Conservation (phyloP, 2,329 filamentous ascomycete genomes). For the Aspergillus sp. region DNA sequence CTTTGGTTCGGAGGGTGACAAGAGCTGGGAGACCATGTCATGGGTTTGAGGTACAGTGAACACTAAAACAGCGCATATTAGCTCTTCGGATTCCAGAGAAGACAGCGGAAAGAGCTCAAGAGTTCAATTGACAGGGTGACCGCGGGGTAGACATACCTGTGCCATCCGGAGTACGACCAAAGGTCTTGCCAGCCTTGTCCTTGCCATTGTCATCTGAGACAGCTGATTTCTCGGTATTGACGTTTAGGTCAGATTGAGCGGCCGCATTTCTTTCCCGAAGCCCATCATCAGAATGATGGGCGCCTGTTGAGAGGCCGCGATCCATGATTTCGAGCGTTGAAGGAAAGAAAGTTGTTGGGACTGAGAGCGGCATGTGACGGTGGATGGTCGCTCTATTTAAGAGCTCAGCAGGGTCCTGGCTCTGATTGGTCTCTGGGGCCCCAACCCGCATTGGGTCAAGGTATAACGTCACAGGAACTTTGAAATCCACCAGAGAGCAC, state of each 20-base stretch:
- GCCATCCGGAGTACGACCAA: constrained; percentile 85
- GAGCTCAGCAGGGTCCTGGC: constrained; percentile 2
- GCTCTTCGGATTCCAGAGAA: too few species aligned
- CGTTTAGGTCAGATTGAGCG: constrained; percentile 42
- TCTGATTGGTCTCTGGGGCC: constrained; percentile 18
- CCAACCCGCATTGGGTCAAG: constrained; percentile 11
- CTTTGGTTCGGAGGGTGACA: constrained; percentile 93
- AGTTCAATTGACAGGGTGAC: neutral
- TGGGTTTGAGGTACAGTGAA: constrained; percentile 95
- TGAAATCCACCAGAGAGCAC: neutral
- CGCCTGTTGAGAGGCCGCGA: constrained; percentile 38
- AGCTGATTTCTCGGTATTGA: constrained; percentile 46
- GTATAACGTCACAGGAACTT: constrained; percentile 8
- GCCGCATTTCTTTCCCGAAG: constrained; percentile 50
- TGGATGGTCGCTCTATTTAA: constrained; percentile 12
- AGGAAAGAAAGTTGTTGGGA: constrained; percentile 21
- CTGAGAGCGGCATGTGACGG: constrained; percentile 21
- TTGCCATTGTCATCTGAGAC: constrained; percentile 43
- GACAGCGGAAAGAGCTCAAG: neutral
- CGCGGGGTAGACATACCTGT: constrained; percentile 64
- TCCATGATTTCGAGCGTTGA: constrained; percentile 34
- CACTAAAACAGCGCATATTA: constrained; percentile 54
- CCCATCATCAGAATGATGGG: constrained; percentile 37
- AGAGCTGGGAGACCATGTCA: constrained; percentile 97
- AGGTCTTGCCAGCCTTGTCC: constrained; percentile 64